These are phyloP conservation scores for Helotiales sp. DNA, from an alignment of 2,329 filamentous ascomycete genomes.

Conservation along the genomic window DNA sequence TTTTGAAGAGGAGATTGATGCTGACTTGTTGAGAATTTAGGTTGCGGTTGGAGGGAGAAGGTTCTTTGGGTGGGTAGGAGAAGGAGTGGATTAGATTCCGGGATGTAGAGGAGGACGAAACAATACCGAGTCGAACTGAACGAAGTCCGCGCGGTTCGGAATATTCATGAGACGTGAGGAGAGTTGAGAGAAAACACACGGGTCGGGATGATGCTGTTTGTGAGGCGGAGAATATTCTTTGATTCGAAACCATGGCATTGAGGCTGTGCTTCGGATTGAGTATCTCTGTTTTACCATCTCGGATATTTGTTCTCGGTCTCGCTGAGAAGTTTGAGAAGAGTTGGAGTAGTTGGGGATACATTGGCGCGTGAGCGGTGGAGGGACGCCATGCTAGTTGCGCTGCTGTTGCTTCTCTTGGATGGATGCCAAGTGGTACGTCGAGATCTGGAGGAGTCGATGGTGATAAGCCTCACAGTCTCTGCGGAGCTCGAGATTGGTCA, in stretches of 20 bases:
- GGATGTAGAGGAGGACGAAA: neutral
- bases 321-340: too few relatives aligned
- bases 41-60: neutral
- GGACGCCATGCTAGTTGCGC: too few relatives aligned
- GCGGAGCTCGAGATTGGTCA: too few relatives aligned
- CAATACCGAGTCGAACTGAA: neutral
- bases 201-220: neutral
- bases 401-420: too few relatives aligned
- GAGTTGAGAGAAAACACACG: neutral
- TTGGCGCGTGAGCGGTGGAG: too few relatives aligned
- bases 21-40: neutral
- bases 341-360: too few relatives aligned
- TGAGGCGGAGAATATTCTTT: neutral
- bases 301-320: too few relatives aligned
- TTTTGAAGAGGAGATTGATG: neutral
- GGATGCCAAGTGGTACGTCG: too few relatives aligned
- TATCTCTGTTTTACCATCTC: too few relatives aligned
- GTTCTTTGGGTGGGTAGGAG: slow-evolving; percentile 47
- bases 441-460: too few relatives aligned
- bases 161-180: neutral
- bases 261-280: neutral
- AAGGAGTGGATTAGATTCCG: neutral
- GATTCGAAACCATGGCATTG: neutral
- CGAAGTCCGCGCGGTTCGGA: too few relatives aligned
- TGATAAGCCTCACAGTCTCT: too few relatives aligned